phyloP scores from a whole-genome alignment of 139 green algal species.

The Volvox reticuliferus region DNA sequence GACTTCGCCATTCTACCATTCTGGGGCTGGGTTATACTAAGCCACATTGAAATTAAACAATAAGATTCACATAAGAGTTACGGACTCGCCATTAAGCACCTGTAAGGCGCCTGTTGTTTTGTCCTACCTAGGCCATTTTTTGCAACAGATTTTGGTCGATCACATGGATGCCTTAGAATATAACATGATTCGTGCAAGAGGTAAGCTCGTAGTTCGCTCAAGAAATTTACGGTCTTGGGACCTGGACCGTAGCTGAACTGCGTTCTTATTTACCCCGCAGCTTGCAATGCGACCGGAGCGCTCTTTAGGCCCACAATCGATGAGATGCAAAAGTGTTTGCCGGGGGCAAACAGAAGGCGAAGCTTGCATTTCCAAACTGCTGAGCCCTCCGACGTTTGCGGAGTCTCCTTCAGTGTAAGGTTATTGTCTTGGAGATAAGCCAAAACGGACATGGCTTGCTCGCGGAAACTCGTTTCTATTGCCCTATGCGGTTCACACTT shows the following conservation, averaged over 20 bases:
- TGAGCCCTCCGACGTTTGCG: not conserved
- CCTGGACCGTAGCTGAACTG: not conserved
- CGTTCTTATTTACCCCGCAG: not conserved
- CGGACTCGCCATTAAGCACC: too few relatives aligned
- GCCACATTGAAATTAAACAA: too few relatives aligned
- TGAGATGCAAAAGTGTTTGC: slow-evolving; percentile 2
- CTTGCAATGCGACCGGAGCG: not conserved
- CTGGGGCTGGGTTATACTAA: too few relatives aligned
- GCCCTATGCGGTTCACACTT: not conserved
- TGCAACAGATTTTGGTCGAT: not conserved
- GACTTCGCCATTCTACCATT: too few relatives aligned
- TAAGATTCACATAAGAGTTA: too few relatives aligned
- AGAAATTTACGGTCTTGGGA: not conserved
- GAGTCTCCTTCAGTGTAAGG: slow-evolving; percentile 1
- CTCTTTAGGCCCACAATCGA: not conserved
- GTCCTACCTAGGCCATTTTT: not conserved
- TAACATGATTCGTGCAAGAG: not conserved
- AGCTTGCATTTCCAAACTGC: not conserved
- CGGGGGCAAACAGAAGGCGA: not conserved
- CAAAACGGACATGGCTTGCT: not conserved
- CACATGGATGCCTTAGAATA: slow-evolving; percentile 14
- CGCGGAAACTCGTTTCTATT: not conserved
- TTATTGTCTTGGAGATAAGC: not conserved
- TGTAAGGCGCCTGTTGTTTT: not conserved
- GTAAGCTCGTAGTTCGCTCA: not conserved